Evolutionary conservation across 805 yeast species (phyloP), one percentile per base, ranked within the genome.

Genomic region (Vanderwaltozyma tropicalis): DNA sequence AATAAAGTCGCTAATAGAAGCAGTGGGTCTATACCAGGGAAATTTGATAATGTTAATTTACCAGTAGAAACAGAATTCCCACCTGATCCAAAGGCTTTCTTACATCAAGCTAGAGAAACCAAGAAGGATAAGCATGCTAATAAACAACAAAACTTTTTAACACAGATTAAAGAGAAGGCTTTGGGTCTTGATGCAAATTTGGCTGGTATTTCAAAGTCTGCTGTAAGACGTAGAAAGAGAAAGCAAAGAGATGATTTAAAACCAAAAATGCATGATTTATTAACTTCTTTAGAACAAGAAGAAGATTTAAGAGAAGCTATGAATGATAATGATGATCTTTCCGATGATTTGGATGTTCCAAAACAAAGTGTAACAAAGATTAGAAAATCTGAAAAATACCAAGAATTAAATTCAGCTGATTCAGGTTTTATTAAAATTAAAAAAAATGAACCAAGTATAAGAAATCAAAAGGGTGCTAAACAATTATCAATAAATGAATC

Each of bases 221-320:
- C 86, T 0, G 43, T 70, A 3, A 69, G 85, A 52, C 68, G 79
- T 56, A 69, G 85, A 46, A 78, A 78, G 48, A 74, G 83, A 45
- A 72, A 69, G 48, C 65, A 68, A 34, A 72, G 71, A 48, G 81
- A 80, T 40, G 74, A 78, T 46, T 62, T 83, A 42, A 73, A 72
- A 48, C 85, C 88, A 4, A 71, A 76, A 49, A 69, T 82, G 73
- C 66, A 69, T 37, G 92, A 82, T 46, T 58, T 82, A 32, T 61
- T 77, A 38, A 63, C 64, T 21, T 74, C 72, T 14, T 62, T 82
- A 36, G 70, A 66, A 17, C 58, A 59, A 18, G 64, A 51, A 24
- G 54, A 41, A 14, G 57, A 46, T 43, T 34, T 52, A 26, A 41
- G 41, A 32, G 47, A 47, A 37, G 34, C 43, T 41, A 25, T 45